Conservation (phyloP, 2,329 filamentous ascomycete species). For the Trichoderma aggressivum region DNA sequence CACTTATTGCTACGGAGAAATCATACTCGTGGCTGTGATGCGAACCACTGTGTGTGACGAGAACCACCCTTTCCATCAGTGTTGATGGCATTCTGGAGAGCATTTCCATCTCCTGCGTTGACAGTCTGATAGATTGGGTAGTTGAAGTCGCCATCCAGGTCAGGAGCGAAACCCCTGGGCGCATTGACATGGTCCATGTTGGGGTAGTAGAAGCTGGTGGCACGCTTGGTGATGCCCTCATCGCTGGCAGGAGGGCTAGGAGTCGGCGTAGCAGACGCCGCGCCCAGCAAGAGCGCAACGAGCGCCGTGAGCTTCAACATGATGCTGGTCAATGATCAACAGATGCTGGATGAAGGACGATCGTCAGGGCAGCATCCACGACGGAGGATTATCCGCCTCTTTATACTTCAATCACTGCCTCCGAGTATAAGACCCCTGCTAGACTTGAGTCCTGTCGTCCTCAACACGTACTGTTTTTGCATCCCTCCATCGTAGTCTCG, state of each 20-base stretch:
- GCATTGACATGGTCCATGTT: constrained; percentile 40
- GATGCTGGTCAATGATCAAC: constrained; percentile 5
- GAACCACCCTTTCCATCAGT: constrained; percentile 31
- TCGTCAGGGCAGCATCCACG: background rate
- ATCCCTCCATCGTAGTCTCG: background rate
- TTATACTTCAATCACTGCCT: background rate
- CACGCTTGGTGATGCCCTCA: constrained; percentile 20
- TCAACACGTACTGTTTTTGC: background rate
- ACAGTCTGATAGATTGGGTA: constrained; percentile 41
- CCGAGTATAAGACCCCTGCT: background rate
- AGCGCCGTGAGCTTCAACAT: constrained; percentile 22
- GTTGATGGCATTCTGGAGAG: constrained; percentile 40
- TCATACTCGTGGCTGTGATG: constrained; percentile 40
- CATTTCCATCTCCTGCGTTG: constrained; percentile 34
- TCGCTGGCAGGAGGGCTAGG: constrained; percentile 7
- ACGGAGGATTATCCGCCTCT: background rate
- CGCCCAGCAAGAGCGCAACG: constrained; percentile 21
- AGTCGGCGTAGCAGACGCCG: constrained; percentile 22
- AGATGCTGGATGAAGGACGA: background rate
- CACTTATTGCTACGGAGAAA: no score
- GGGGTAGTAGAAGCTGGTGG: constrained; percentile 40
- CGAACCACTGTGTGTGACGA: constrained; percentile 39
- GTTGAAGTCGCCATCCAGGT: constrained; percentile 36
- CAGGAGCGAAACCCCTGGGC: constrained; percentile 39
- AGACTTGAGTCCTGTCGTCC: background rate